A percentile compares a stretch with the other conserved stretches of the same genome.
These are phyloP conservation scores for Sporobolomyces pararoseus DNA, from an alignment of 768 basidiomycete species.

Conservation along the genomic window DNA sequence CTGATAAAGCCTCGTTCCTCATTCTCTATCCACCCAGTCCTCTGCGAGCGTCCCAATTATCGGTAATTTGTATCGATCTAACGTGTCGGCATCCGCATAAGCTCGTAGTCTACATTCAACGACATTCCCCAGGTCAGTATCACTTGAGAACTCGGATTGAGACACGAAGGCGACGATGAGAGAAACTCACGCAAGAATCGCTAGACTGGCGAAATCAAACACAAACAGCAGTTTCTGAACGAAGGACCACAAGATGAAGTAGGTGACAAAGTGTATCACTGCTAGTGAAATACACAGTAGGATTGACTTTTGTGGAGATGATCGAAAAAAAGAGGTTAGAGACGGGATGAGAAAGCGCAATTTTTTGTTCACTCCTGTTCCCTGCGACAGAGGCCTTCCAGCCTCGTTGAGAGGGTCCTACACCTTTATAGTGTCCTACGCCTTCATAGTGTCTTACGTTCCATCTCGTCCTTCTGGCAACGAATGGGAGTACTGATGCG, in stretches of 20 bases:
- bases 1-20: no score
- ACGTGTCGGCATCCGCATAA: constrained; percentile 32
- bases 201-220: constrained; percentile 29
- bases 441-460: no score
- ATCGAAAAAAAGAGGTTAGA: not conserved
- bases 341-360: no score
- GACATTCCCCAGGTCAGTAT: not conserved
- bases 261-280: constrained; percentile 39
- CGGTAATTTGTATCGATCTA: constrained; percentile 38
- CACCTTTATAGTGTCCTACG: no score
- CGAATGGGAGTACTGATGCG: no score
- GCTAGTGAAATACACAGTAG: constrained; percentile 32
- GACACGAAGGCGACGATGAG: not conserved
- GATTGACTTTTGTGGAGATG: constrained; percentile 41
- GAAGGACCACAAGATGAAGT: constrained; percentile 24
- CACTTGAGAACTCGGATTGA: no score
- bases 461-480: no score
- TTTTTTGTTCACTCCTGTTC: no score
- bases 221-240: constrained; percentile 32
- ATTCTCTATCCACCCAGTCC: constrained; percentile 40
- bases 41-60: constrained; percentile 40
- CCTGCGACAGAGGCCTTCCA: no score
- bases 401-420: no score
- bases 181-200: constrained; percentile 13
- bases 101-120: constrained; percentile 30